Conservation (phyloP, 1,139 yeast species). For the Candida pseudoviswanathii region DNA sequence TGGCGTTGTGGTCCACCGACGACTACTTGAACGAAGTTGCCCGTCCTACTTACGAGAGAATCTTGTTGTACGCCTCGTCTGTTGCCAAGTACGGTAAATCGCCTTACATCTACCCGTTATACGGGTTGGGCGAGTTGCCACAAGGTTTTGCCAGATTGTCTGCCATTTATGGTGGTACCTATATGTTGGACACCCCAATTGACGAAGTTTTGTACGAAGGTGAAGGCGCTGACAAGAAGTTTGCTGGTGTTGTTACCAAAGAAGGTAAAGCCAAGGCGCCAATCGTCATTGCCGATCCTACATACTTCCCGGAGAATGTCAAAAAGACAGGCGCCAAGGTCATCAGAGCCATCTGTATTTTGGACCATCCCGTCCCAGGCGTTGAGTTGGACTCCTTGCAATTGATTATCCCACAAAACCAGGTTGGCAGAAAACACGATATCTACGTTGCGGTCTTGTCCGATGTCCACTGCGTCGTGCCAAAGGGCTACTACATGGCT, state of each 20-base stretch:
- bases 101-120: slow-evolving; percentile 93
- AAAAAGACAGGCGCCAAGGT: slow-evolving; percentile 83
- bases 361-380: slow-evolving; percentile 87
- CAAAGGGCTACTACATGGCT: slow-evolving; percentile 89
- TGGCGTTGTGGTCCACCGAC: slow-evolving; percentile 97
- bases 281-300: slow-evolving; percentile 95
- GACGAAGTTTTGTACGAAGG: slow-evolving; percentile 72
- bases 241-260: slow-evolving; percentile 84
- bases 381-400: slow-evolving; percentile 91
- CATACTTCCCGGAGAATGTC: slow-evolving; percentile 93
- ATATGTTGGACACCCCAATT: slow-evolving; percentile 95
- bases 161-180: slow-evolving; percentile 98
- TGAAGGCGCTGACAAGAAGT: slow-evolving; percentile 58
- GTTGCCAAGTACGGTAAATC: slow-evolving; percentile 96
- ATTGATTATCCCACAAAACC: slow-evolving; percentile 95
- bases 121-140: slow-evolving; percentile 96
- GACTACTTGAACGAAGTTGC: slow-evolving; percentile 89
- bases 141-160: slow-evolving; percentile 97
- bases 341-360: slow-evolving; percentile 91
- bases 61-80: slow-evolving; percentile 81
- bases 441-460: slow-evolving; percentile 92
- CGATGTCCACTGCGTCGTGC: slow-evolving; percentile 86
- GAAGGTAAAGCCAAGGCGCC: slow-evolving; percentile 94
- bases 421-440: slow-evolving; percentile 89
- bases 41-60: slow-evolving; percentile 86